A percentile compares a stretch with the other conserved stretches of the same genome.
phyloP scores from a whole-genome alignment of 1,284 basidiomycete species.

The Ustilago xerochloae region DNA sequence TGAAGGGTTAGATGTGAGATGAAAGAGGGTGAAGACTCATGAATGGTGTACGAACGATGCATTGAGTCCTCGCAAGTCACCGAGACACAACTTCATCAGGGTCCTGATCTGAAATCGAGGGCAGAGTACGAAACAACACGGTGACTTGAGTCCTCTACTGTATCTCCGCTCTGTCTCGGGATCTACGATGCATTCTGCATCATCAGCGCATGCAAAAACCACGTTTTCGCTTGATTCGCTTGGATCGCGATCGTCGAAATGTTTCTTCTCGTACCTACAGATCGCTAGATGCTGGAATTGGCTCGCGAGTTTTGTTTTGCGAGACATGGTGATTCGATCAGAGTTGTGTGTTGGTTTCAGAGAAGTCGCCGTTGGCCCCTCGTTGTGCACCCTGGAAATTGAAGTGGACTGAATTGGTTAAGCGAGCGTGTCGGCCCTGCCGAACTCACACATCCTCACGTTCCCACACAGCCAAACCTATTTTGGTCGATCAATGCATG shows the following conservation, averaged over 20 bases:
- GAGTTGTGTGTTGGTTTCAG: neutral
- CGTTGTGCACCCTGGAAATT: neutral
- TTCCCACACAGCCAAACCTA: neutral
- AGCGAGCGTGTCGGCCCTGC: neutral
- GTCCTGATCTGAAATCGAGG: neutral
- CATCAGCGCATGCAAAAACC: neutral
- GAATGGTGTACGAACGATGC: too few species aligned
- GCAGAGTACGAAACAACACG: neutral
- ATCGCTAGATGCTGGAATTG: neutral
- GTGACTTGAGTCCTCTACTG: neutral
- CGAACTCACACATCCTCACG: neutral
- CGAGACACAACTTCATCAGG: neutral
- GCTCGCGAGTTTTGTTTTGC: neutral
- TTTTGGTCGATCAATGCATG: neutral
- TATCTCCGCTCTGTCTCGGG: neutral
- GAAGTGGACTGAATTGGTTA: too few species aligned
- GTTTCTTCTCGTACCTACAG: neutral
- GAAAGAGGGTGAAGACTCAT: too few species aligned
- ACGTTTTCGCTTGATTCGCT: neutral
- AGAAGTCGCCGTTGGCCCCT: neutral
- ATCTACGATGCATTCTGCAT: neutral
- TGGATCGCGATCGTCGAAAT: neutral
- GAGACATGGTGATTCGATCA: neutral
- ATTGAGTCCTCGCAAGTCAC: neutral
- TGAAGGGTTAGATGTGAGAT: too few species aligned